These are phyloP conservation scores for Trametes versicolor DNA, from an alignment of 1,284 basidiomycete species.

Conservation along the genomic window DNA sequence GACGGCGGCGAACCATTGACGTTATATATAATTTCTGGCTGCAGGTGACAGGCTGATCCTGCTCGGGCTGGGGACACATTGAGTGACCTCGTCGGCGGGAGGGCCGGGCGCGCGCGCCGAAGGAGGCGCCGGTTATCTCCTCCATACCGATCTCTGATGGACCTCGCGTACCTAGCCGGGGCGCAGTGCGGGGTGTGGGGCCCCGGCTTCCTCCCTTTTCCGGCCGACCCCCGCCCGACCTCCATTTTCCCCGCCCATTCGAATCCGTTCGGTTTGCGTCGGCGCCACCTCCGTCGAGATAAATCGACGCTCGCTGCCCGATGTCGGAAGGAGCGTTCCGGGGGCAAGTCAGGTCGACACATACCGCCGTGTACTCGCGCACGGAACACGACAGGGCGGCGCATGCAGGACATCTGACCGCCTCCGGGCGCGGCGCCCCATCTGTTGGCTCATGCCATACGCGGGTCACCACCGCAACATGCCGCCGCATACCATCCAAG, in stretches of 20 bases:
- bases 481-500: background rate
- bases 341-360: background rate
- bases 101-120: background rate
- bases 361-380: background rate
- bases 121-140: slow-evolving; percentile 18
- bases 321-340: slow-evolving; percentile 13
- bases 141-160: slow-evolving; percentile 30
- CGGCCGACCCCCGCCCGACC: slow-evolving; percentile 10
- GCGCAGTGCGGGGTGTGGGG: slow-evolving; percentile 18
- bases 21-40: slow-evolving; percentile 8
- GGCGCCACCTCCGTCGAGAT: background rate
- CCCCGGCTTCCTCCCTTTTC: slow-evolving; percentile 1
- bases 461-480: background rate
- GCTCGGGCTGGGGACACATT: background rate
- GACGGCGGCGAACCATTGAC: background rate
- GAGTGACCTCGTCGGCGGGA: background rate
- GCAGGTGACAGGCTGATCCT: background rate
- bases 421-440: background rate
- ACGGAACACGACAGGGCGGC: slow-evolving; percentile 2
- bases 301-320: background rate
- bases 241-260: slow-evolving; percentile 8
- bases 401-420: background rate
- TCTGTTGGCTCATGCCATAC: background rate
- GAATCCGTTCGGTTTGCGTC: slow-evolving; percentile 8
- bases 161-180: slow-evolving; percentile 15